Base-by-base conservation (phyloP, 371 early-diverging fungal species). In the Mortierella sp. region DNA sequence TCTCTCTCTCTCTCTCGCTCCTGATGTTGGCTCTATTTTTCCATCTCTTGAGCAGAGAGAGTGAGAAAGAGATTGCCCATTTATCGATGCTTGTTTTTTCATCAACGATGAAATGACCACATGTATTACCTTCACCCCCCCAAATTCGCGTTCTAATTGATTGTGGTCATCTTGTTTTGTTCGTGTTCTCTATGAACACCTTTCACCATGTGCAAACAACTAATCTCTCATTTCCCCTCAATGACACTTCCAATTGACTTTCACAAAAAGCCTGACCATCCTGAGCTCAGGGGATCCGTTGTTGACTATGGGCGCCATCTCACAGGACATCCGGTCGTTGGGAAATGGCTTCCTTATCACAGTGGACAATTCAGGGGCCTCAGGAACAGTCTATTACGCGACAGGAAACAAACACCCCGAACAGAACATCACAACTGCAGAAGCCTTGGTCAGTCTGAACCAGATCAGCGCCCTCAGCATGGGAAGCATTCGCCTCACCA, bases 261-360 rank as follows among this genome's bases (percentile, higher is more conserved):
- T 50, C 54, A 22, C 31, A 16, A 25, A 14, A 46, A 73, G 73
- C 28, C 45, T 39, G 39, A 56, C 60, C 9, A 21, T 60, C 14
- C 22, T 29, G 67, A 60, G 67, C 67, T 73, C 74, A 49, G n/a
- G n/a, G n/a, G 74, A 67, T 44, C 60, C 60, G 24, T 45, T 73
- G 10, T 47, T 67, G 63, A 67, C 67, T 0, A 64, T 63, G 28
- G 74, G 74, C 49, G 68, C 67, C 1, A 67, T 73, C 31, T 58
- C 63, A 22, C 74, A 59, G 27, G 63, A 63, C 29, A 16, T n/a
- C 14, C n/a, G 28, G 7, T 55, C 45, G 44, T 61, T 49, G 60
- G 67, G 67, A 2, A 59, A 63, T 31, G 74, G 74, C 8, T 28
- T 53, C 4, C 48, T 73, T n/a, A 63, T 63, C 45, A 6, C 53